Conservation (phyloP, 139 green algal genomes). For the Picochlorum sp. region DNA sequence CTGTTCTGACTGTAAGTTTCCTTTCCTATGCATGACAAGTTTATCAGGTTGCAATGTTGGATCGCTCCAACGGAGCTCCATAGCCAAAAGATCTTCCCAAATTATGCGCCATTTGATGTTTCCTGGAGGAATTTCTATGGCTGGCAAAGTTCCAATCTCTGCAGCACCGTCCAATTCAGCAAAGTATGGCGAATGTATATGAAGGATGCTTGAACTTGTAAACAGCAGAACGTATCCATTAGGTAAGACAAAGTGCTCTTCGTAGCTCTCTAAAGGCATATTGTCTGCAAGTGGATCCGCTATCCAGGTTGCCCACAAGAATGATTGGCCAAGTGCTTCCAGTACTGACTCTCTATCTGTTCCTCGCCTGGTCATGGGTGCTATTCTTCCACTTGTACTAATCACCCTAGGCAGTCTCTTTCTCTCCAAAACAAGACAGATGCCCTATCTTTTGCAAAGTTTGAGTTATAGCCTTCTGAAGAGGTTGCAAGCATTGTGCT, state of each 20-base stretch:
- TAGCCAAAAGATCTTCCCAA: slow-evolving; percentile 50
- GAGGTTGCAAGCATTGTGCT: slow-evolving; percentile 60
- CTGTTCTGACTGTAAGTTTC: not conserved
- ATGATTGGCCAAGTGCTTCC: slow-evolving; percentile 53
- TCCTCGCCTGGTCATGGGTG: slow-evolving; percentile 33
- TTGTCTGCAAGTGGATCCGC: not conserved
- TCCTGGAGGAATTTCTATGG: slow-evolving; percentile 18
- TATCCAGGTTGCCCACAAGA: slow-evolving; percentile 37
- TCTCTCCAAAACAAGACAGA: slow-evolving; percentile 31
- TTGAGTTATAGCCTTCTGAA: slow-evolving; percentile 60
- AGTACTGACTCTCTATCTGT: slow-evolving; percentile 17
- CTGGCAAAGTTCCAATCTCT: slow-evolving; percentile 7
- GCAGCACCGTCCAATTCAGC: slow-evolving; percentile 40
- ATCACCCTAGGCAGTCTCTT: slow-evolving; percentile 59
- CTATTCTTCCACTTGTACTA: slow-evolving; percentile 61
- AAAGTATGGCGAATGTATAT: slow-evolving; percentile 57
- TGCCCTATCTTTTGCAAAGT: slow-evolving; percentile 30
- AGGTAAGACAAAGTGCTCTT: slow-evolving; percentile 73
- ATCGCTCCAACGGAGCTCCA: slow-evolving; percentile 36
- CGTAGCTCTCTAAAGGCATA: slow-evolving; percentile 44
- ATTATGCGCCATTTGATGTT: slow-evolving; percentile 31
- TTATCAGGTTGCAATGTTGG: slow-evolving; percentile 33
- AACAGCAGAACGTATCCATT: slow-evolving; percentile 54
- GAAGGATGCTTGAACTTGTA: slow-evolving; percentile 54
- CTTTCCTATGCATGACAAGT: slow-evolving; percentile 66